Percentiles rank a stretch among this genome's conserved stretches.
Evolutionary conservation across 371 early-diverging fungal species (phyloP).

Genomic region (Haplosporangium sp.): DNA sequence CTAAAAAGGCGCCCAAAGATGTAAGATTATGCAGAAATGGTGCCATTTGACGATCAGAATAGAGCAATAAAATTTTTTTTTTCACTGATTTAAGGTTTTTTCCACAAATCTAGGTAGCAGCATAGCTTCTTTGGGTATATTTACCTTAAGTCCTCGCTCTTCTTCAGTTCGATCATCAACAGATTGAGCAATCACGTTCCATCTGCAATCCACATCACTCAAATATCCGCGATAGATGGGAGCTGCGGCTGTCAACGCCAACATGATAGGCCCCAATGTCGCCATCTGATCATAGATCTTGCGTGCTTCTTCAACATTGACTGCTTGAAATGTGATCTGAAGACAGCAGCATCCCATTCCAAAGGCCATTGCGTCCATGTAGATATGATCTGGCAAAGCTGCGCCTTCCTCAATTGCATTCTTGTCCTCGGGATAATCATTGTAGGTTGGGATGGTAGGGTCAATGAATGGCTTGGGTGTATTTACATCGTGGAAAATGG

Average conservation of each 20-base stretch:
- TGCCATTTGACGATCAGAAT: slow-evolving; percentile 49
- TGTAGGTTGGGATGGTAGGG: slow-evolving; percentile 80
- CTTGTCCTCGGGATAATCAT: slow-evolving; percentile 71
- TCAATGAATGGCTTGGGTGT: slow-evolving; percentile 94
- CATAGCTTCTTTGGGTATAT: not conserved
- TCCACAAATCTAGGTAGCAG: not conserved
- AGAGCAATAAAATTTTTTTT: slow-evolving; percentile 2
- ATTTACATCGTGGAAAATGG: slow-evolving; percentile 83
- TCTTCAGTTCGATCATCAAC: slow-evolving; percentile 97
- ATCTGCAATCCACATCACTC: slow-evolving; percentile 97
- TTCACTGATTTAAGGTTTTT: not conserved
- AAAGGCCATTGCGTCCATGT: slow-evolving; percentile 99
- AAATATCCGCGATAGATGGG: slow-evolving; percentile 96
- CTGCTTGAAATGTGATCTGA: slow-evolving; percentile 99
- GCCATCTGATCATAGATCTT: slow-evolving; percentile 97
- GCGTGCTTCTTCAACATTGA: slow-evolving; percentile 94
- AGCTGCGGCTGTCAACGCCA: slow-evolving; percentile 95
- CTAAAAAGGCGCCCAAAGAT: slow-evolving; percentile 47
- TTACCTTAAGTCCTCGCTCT: slow-evolving; percentile 90
- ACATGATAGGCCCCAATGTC: slow-evolving; percentile 94
- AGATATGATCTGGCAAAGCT: slow-evolving; percentile 92
- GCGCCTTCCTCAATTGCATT: slow-evolving; percentile 75
- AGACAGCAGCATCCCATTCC: slow-evolving; percentile 99
- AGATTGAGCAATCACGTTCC: slow-evolving; percentile 96
- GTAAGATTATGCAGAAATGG: slow-evolving; percentile 45